Evolutionary conservation across 192 early-diverging fungal species (phyloP).

Genomic region (Gaertneriomyces sp.): DNA sequence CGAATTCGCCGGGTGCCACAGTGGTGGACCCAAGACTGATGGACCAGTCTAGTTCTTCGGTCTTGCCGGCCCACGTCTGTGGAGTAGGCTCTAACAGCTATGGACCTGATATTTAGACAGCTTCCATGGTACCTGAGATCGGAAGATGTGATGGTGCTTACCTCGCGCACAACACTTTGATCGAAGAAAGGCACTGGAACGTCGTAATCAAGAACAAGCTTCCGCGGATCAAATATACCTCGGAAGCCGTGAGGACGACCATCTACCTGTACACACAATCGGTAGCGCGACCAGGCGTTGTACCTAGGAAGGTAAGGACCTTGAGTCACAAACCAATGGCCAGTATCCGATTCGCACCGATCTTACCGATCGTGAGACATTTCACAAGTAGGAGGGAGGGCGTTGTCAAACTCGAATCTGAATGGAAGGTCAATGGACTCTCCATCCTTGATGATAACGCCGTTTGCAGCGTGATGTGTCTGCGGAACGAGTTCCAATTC

Average conservation of each 20-base stretch:
- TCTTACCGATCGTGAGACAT: conserved; percentile 18
- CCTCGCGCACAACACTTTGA: too few species aligned
- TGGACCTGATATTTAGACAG: background rate
- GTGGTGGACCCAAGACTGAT: conserved; percentile 11
- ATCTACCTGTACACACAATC: conserved; percentile 13
- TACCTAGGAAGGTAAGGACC: conserved; percentile 3
- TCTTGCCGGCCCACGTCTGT: conserved; percentile 19
- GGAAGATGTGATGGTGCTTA: too few species aligned
- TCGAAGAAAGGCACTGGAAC: conserved; percentile 21
- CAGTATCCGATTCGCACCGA: background rate
- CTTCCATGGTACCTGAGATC: too few species aligned
- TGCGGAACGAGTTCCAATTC: conserved; percentile 25
- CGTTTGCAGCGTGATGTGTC: conserved; percentile 17
- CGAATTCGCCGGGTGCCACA: conserved; percentile 15
- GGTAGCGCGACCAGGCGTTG: conserved; percentile 25
- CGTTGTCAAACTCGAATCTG: conserved; percentile 22
- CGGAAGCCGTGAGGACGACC: conserved; percentile 23
- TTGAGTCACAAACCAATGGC: background rate
- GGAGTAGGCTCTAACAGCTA: conserved; percentile 20
- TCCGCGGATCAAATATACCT: conserved; percentile 7
- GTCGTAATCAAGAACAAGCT: conserved; percentile 16
- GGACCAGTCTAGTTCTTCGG: conserved; percentile 27
- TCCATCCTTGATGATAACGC: conserved; percentile 16
- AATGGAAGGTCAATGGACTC: conserved; percentile 24
- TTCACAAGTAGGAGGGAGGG: conserved; percentile 20